Evolutionary conservation across 2,329 filamentous ascomycete species (phyloP), one percentile per base, ranked within the genome.

Genomic region (Oidium heveae): DNA sequence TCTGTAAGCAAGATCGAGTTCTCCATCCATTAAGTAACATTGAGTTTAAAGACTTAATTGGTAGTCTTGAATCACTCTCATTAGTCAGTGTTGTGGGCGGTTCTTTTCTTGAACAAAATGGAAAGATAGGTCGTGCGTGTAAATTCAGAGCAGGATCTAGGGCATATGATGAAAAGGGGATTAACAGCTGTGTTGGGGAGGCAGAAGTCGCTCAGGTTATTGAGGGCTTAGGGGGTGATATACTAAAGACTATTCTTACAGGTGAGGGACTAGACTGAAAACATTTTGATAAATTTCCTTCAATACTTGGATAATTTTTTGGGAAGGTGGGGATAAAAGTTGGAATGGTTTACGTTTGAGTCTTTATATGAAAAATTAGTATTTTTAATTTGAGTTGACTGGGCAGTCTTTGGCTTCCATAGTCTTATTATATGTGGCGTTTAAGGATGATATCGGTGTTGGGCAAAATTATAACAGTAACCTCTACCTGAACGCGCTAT

Each of bases 41-140:
- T 5, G 91, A 98, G 66, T 98, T 98, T 67, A 79, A 87, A 56
- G 91, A 98, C 67, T 88, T 98, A 5, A 74, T 95, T 20, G 80
- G 83, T 37, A 93, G 86, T 61, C 69, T 98, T 54, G 91, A 98
- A 70, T 91, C 88, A 0, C 70, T 94, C 50, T 88, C 86, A 1
- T 71, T 96, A 22, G 74, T 95, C 6, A 82, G 66, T 67, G 81
- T 68, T 63, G 84, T 69, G 64, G 82, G 71, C 52, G 84, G 77
- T 49, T 84, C 74, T 59, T 80, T 84, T 63, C 65, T 76, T 46
- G 69, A 71, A 62, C 64, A 77, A 34, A 77, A 80, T 58, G 86
- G 84, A 9, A 84, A 85, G 1, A 78, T 78, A 54, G 74, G 77
- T 1, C 74, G 78, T 59, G 76, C 22, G 32, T 22, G 16, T 15